phyloP scores from a whole-genome alignment of 257 asterid genomes.

The Sherardia arvensis region DNA sequence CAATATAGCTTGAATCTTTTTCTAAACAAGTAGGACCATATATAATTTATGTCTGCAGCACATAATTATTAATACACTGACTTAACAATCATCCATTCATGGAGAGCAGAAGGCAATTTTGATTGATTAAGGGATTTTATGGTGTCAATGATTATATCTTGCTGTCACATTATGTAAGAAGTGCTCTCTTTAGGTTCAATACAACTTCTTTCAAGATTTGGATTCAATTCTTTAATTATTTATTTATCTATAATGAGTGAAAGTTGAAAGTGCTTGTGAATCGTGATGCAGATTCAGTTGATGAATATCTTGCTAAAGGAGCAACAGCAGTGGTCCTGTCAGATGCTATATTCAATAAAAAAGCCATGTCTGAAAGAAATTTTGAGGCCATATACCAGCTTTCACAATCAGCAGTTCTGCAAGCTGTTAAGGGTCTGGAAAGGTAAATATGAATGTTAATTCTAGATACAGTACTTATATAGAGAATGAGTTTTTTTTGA shows the following conservation, averaged over 20 bases:
- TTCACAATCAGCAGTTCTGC: conserved; percentile 40
- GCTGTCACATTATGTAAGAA: not conserved
- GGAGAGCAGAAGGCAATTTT: not conserved
- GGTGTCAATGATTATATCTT: not conserved
- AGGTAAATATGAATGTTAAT: conserved; percentile 1
- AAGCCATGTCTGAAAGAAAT: conserved; percentile 37
- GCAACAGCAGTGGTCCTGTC: conserved; percentile 75
- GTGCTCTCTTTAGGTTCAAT: no score
- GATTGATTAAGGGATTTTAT: not conserved
- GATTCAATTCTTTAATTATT: not conserved
- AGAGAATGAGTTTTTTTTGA: not conserved
- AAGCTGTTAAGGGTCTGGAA: conserved; percentile 38
- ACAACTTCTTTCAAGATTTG: no score
- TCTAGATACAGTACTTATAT: not conserved
- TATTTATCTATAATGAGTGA: not conserved
- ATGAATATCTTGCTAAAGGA: conserved; percentile 48
- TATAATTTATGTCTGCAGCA: not conserved
- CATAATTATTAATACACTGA: not conserved
- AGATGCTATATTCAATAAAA: conserved; percentile 70
- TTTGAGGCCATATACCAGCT: conserved; percentile 39
- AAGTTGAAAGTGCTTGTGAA: not conserved
- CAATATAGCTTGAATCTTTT: not conserved
- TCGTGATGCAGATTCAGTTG: conserved; percentile 40
- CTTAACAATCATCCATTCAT: not conserved
- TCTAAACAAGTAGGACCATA: no score